These are phyloP conservation scores for Sphaerulina musiva DNA, from an alignment of 2,329 filamentous ascomycete species.

Conservation along the genomic window DNA sequence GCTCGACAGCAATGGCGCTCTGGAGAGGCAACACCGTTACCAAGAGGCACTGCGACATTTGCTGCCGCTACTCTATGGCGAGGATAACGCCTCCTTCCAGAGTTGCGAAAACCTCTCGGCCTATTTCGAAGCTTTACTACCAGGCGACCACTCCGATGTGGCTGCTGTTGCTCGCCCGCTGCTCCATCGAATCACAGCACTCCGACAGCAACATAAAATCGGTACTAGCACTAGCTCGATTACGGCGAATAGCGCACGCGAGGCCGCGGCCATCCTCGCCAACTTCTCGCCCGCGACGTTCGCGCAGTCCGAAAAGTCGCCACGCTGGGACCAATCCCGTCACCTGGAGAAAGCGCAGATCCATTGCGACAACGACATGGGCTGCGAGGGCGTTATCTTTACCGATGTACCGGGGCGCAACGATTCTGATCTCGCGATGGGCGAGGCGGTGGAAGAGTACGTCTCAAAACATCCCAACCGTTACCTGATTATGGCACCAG, in stretches of 20 bases:
- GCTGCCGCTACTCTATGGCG: not conserved
- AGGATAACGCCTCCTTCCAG: not conserved
- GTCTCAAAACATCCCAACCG: not conserved
- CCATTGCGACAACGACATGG: conserved; percentile 12
- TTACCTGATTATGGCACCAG: not conserved
- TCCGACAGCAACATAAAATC: not conserved
- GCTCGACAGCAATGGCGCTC: not conserved
- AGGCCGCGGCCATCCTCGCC: not conserved
- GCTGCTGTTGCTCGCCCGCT: not conserved
- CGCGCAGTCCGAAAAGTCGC: conserved; percentile 9
- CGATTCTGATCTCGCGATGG: not conserved
- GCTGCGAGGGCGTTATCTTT: conserved; percentile 16
- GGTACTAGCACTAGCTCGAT: not conserved
- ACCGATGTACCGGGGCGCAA: conserved; percentile 21
- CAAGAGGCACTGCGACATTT: not conserved
- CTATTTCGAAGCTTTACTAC: not conserved
- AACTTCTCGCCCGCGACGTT: not conserved
- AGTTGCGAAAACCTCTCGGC: not conserved
- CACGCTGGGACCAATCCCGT: conserved; percentile 10
- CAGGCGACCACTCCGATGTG: not conserved
- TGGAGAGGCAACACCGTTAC: not conserved
- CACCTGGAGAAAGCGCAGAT: conserved; percentile 6
- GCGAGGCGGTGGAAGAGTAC: not conserved
- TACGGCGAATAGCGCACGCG: not conserved
- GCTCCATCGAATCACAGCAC: not conserved